Evolutionary conservation across 1,139 yeast genomes (phyloP).

Genomic region (Protomyces gravidus): DNA sequence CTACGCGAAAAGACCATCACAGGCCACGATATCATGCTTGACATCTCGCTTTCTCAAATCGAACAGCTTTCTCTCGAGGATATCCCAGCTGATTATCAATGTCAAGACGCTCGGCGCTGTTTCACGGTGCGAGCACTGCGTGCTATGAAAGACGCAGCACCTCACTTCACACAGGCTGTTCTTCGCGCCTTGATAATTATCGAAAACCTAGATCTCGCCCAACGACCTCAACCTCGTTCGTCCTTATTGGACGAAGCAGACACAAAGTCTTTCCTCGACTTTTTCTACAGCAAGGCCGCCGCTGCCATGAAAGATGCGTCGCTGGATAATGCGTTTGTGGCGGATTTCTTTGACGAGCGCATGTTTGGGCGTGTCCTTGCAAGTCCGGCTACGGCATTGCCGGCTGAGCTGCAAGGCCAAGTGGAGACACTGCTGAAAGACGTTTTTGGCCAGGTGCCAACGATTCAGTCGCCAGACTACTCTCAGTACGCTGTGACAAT

Average conservation of each 20-base stretch:
- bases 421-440: background rate
- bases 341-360: background rate
- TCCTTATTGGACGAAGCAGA: background rate
- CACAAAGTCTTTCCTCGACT: background rate
- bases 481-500: background rate
- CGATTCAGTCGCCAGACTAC: background rate
- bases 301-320: constrained; percentile 1
- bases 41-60: background rate
- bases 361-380: background rate
- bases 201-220: background rate
- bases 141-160: background rate
- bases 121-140: background rate
- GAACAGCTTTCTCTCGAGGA: background rate
- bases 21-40: background rate
- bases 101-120: background rate
- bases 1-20: constrained; percentile 4
- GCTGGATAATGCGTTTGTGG: background rate
- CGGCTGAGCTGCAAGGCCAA: background rate
- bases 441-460: background rate
- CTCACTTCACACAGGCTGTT: background rate
- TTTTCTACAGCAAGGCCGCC: constrained; percentile 5
- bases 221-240: background rate
- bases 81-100: background rate
- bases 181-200: background rate
- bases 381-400: background rate